Evolutionary conservation across 2,329 filamentous ascomycete genomes (phyloP).

Genomic region (Ophiostoma perfectum): DNA sequence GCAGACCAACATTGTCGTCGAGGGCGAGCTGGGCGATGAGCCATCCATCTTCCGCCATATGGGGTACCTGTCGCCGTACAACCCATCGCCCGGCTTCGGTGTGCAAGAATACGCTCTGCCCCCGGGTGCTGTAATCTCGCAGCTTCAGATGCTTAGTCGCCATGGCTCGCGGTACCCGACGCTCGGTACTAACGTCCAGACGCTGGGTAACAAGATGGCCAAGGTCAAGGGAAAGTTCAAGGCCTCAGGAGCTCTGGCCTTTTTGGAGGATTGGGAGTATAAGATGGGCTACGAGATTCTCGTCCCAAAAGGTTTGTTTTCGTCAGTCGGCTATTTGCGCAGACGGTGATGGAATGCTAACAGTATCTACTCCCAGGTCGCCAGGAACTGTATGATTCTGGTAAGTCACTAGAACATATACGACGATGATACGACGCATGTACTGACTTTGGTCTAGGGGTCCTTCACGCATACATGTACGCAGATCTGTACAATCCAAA

Average conservation of each 20-base stretch:
- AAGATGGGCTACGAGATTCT: constrained; percentile 65
- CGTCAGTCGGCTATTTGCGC: too few relatives aligned
- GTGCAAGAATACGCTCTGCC: constrained; percentile 67
- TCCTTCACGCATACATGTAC: constrained; percentile 66
- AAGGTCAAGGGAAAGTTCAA: constrained; percentile 49
- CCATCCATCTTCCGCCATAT: constrained; percentile 66
- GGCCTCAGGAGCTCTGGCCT: constrained; percentile 55
- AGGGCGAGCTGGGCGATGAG: constrained; percentile 51
- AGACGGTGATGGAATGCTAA: too few relatives aligned
- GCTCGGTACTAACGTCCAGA: constrained; percentile 48
- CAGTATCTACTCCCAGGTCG: constrained; percentile 39
- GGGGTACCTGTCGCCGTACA: constrained; percentile 63
- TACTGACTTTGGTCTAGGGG: constrained; percentile 30
- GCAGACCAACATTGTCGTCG: constrained; percentile 64
- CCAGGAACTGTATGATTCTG: constrained; percentile 64
- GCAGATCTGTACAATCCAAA: constrained; percentile 64
- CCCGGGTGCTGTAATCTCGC: constrained; percentile 59
- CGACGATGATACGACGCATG: not conserved
- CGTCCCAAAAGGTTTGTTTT: constrained; percentile 50
- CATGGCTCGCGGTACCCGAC: constrained; percentile 72
- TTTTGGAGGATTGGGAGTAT: constrained; percentile 65
- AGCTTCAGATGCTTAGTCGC: constrained; percentile 67
- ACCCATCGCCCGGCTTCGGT: constrained; percentile 66
- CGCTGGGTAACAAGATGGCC: constrained; percentile 53
- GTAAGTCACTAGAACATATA: not conserved